These are phyloP conservation scores for Beauveria asiatica DNA, from an alignment of 2,329 filamentous ascomycete species.

Conservation along the genomic window DNA sequence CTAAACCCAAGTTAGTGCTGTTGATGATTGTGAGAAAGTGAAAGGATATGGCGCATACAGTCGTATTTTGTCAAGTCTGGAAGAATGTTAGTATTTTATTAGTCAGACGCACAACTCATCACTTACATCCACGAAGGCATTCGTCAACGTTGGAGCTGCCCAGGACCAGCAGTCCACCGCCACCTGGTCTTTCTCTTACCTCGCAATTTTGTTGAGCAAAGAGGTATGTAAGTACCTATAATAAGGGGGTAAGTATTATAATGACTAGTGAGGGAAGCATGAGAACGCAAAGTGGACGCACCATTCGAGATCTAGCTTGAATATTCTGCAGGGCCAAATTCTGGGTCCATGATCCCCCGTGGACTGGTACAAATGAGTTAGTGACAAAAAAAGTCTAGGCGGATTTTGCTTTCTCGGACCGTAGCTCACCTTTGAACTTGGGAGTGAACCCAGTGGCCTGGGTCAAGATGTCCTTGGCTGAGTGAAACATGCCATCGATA, in stretches of 20 bases:
- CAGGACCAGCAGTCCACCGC: slow-evolving; percentile 20
- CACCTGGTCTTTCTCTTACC: slow-evolving; percentile 17
- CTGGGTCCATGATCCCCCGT: slow-evolving; percentile 49
- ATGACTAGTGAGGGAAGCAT: neutral
- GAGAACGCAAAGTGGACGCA: neutral
- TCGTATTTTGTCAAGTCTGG: slow-evolving; percentile 27
- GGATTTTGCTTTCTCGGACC: neutral
- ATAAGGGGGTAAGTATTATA: neutral
- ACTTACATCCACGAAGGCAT: slow-evolving; percentile 11
- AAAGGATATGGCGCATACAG: slow-evolving; percentile 2
- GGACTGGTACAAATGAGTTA: slow-evolving; percentile 24
- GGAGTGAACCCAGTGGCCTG: slow-evolving; percentile 46
- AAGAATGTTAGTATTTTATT: neutral
- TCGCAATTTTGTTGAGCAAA: slow-evolving; percentile 35
- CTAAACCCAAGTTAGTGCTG: neutral
- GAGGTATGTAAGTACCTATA: slow-evolving; percentile 44
- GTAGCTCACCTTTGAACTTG: slow-evolving; percentile 25
- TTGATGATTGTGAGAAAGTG: neutral
- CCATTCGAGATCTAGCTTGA: slow-evolving; percentile 56
- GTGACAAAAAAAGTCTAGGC: neutral
- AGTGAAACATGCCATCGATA: slow-evolving; percentile 59
- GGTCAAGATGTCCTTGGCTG: slow-evolving; percentile 51
- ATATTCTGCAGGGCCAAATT: slow-evolving; percentile 62
- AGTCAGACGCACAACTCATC: neutral
- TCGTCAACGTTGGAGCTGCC: slow-evolving; percentile 23